These are phyloP conservation scores for Cyberlindnera veronae DNA, from an alignment of 805 yeast species.

Conservation along the genomic window DNA sequence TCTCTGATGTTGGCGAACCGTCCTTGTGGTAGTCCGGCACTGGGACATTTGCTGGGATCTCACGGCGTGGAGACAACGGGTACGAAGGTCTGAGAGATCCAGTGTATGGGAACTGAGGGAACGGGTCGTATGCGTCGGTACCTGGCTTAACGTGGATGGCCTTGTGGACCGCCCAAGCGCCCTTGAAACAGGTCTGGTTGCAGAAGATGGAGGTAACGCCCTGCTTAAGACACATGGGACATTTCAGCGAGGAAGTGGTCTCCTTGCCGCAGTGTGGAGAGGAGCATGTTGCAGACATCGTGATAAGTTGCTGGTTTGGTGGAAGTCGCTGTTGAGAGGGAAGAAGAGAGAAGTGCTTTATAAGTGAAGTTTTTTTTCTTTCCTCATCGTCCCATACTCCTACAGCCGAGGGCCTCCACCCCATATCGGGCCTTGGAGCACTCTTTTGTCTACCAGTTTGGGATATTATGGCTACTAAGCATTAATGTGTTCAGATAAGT, in stretches of 20 bases:
- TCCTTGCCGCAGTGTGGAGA: constrained; percentile 81
- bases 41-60: constrained; percentile 66
- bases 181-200: constrained; percentile 76
- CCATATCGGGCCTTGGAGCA: too few species aligned
- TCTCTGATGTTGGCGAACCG: constrained; percentile 80
- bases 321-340: background rate
- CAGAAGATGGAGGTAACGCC: constrained; percentile 68
- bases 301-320: background rate
- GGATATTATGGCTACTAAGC: too few species aligned
- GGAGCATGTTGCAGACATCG: constrained; percentile 44
- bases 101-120: constrained; percentile 70
- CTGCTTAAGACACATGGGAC: constrained; percentile 86
- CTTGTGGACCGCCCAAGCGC: constrained; percentile 71
- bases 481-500: too few species aligned
- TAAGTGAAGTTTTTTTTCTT: background rate
- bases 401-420: too few species aligned
- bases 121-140: constrained; percentile 73
- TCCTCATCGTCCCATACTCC: too few species aligned
- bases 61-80: constrained; percentile 72
- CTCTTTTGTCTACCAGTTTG: too few species aligned
- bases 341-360: background rate
- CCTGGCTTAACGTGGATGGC: constrained; percentile 64
- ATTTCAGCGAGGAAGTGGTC: constrained; percentile 60
- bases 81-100: constrained; percentile 77
- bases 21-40: constrained; percentile 79